Evolutionary conservation across 352 stramenopile genomes (phyloP), one percentile per base, ranked within the genome.

Genomic region (Phytopythium vexans): DNA sequence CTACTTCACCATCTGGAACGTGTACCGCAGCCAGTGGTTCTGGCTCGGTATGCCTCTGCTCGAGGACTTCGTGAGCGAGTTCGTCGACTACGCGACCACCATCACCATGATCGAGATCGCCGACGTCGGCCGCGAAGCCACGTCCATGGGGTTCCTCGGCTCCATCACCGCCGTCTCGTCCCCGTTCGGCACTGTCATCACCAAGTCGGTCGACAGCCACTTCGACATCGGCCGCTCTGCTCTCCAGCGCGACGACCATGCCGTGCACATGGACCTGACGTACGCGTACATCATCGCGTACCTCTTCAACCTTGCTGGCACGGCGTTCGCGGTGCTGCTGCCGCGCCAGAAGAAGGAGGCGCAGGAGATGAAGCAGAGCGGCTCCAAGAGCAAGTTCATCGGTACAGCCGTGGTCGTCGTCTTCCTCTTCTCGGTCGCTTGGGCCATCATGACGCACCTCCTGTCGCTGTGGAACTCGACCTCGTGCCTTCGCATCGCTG

Each of bases 221-320:
- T 72, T 83, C 34, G 65, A 71, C 36, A 67, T 77, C 12, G 51
- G 57, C 37, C 57, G 54, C 33, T 56, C 52, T 11, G 56, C 39
- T 16, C 52, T 64, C 32, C 55, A 65, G 38, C 58, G 43, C 21
- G 61, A 69, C 48, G 56, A 69, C 35, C 58, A 75, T 31, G 55
- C 49, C 4, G 68, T 68, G 11, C 68, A 68, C 42, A 63, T 62
- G 56, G 58, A 75, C 15, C 48, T 70, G 37, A 71, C 68, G 31
- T 74, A 72, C 43, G 58, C 62, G 16, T 78, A 77, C 56, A 14
- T 74, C 43, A 74, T 78, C 46, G 59, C 61, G 32, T 82, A 82
- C 56, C 32, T 59, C 14, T 60, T 72, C 55, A 74, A 81, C 41
- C 58, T 81, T 33, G 39, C 38, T 3, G 50, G 66, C 0, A 27